These are phyloP conservation scores for Quaeritorhiza haematococci DNA, from an alignment of 371 early-diverging fungal genomes.

Conservation along the genomic window DNA sequence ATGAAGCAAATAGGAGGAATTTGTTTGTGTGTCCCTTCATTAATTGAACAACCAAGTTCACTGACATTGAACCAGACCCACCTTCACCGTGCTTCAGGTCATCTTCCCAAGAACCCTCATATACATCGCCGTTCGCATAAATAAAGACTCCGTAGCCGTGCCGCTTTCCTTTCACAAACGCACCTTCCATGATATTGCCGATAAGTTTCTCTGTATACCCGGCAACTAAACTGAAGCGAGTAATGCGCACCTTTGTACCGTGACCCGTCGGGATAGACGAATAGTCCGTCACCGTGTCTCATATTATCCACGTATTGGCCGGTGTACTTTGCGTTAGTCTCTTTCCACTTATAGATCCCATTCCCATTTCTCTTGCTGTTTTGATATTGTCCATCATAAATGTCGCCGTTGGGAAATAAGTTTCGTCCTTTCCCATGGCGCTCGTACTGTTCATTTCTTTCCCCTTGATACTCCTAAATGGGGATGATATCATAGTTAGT, in stretches of 20 bases:
- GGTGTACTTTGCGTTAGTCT: constrained; percentile 33
- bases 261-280: constrained; percentile 49
- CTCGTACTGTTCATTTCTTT: constrained; percentile 35
- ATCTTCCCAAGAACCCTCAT: constrained; percentile 41
- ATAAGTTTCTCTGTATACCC: neutral
- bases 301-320: constrained; percentile 39
- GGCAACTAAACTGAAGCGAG: neutral
- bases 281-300: constrained; percentile 37
- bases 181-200: constrained; percentile 21
- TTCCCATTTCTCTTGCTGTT: constrained; percentile 34
- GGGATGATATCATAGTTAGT: too few relatives aligned
- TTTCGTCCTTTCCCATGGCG: constrained; percentile 50
- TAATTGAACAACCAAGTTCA: too few relatives aligned
- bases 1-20: too few relatives aligned
- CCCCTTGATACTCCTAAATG: constrained; percentile 48
- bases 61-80: neutral
- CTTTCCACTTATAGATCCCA: constrained; percentile 47
- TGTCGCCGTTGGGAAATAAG: constrained; percentile 47
- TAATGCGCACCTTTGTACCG: constrained; percentile 36
- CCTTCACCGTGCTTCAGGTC: constrained; percentile 47
- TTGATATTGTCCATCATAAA: constrained; percentile 42
- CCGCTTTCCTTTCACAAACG: constrained; percentile 35
- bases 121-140: constrained; percentile 47
- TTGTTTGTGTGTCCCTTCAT: too few relatives aligned
- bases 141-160: constrained; percentile 39